Evolutionary conservation across 2,329 filamentous ascomycete species (phyloP), one percentile per base, ranked within the genome.

Genomic region (Penicillium sp.): DNA sequence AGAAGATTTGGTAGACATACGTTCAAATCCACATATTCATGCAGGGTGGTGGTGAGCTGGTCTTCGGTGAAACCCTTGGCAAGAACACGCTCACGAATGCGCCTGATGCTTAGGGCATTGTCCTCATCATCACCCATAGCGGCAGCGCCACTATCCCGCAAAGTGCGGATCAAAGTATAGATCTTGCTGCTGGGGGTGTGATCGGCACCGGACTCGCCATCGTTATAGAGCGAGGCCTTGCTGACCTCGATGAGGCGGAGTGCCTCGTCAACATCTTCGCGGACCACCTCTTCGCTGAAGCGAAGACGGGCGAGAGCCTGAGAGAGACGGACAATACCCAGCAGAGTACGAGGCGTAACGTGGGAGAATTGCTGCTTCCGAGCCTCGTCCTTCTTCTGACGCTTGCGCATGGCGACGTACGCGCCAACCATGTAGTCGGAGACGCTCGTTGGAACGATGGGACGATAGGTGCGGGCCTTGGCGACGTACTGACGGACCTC

Each of bases 391-490:
- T 90, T 88, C 76, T 94, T 92, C 76, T 97, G 92, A 72, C 93
- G 87, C 71, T 96, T 92, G 55, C 95, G 90, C 83, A 99, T 89
- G 62, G 91, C 90, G 35, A 99, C 95, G 73, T 99, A 99, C 0
- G 94, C 96, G 74, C 94, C 95, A 56, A 96, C 90, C 82, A 99
- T 92, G 81, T 99, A 99, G 74, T 99, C 95, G 0, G 91, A 93
- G 3, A 97, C 91, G 6, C 85, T 83, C 70, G 89, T 90, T 0
- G 94, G 92, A 4, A 99, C 91, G 0, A 88, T 87, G 7, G 95
- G 95, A 12, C 94, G 88, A 84, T 88, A 97, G 15, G 90, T 91
- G 55, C 95, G 89, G 1, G 95, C 95, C 72, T 94, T 90, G 11
- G 95, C 94, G 60, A 99, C 91, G 81, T 96, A 99, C 68, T 96